phyloP scores from a whole-genome alignment of 2,329 filamentous ascomycete species.

The Sarocladiaceae sp. region DNA sequence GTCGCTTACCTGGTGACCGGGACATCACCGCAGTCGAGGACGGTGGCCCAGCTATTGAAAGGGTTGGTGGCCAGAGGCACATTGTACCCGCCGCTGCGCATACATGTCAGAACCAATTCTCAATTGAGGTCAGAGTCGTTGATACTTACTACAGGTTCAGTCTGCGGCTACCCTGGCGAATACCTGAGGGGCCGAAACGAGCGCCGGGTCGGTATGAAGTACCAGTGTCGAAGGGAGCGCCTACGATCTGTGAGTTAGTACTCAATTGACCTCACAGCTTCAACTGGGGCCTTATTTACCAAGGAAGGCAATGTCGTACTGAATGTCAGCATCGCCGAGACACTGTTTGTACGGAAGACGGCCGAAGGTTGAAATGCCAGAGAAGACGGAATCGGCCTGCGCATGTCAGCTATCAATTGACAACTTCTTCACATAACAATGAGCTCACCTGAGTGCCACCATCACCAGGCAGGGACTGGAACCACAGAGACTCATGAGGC shows the following conservation, averaged over 20 bases:
- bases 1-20: conserved; percentile 77
- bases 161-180: conserved; percentile 79
- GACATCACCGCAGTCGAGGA: conserved; percentile 81
- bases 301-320: conserved; percentile 83
- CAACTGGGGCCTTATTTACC: too few species aligned
- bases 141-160: conserved; percentile 76
- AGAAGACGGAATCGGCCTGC: conserved; percentile 83
- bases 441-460: conserved; percentile 69
- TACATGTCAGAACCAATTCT: neutral
- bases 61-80: conserved; percentile 76
- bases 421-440: neutral
- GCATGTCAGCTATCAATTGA: neutral
- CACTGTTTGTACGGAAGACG: conserved; percentile 75
- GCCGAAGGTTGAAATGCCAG: conserved; percentile 82
- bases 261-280: too few species aligned
- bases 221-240: conserved; percentile 80
- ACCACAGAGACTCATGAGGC: conserved; percentile 74
- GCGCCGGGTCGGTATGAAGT: conserved; percentile 82
- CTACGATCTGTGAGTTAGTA: conserved; percentile 36
- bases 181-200: conserved; percentile 78
- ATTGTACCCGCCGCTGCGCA: conserved; percentile 75
- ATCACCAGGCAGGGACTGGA: conserved; percentile 77
- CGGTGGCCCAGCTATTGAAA: conserved; percentile 74
- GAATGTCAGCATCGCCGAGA: conserved; percentile 62
- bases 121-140: neutral